Base-by-base conservation (phyloP, 2,329 filamentous ascomycete genomes). In the Coniella vitis region DNA sequence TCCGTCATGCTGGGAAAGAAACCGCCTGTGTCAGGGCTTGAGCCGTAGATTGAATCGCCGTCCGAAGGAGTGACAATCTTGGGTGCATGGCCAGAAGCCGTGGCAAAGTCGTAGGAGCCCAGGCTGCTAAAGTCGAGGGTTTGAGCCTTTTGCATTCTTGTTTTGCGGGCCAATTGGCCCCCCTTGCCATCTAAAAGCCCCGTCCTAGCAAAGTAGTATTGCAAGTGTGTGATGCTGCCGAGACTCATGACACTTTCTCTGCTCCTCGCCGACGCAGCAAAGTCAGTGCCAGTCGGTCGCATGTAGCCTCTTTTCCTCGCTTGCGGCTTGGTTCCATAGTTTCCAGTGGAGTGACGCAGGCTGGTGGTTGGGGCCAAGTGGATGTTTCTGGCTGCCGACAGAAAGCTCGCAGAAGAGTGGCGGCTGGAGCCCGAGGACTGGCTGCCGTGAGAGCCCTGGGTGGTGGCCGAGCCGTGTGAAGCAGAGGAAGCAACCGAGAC, bases 181-280 rank as follows among this genome's bases (percentile, higher is more conserved):
- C 90, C 91, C 64, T 96, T 96, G 49, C 91, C 90, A 62, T 98
- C 93, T 44, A 98, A 71, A 55, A 98, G 70, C 5, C 93, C 93
- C 1, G 93, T 98, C 52, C 93, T 78, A 32, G 93, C 91, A 70
- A 98, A 98, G 69, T 97, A 98, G 69, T 97, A 95, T 67, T 98
- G 93, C 61, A 98, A 73, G 70, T 98, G 93, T 48, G 90, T 89
- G 60, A 98, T 98, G 67, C 90, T 96, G 47, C 93, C 93, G 54
- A 98, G 70, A 62, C 89, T 95, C 80, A 97, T 85, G 56, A 98
- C 93, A 63, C 90, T 96, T 65, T 98, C 91, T 55, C 93, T 79
- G 44, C 89, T 89, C 62, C 83, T 83, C 40, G 93, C 93, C 49
- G 90, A 96, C 52, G 87, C 86, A 21, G 93, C 88, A 65, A 97